These are phyloP conservation scores for Pseudogymnoascus sp. DNA, from an alignment of 2,329 filamentous ascomycete genomes.

Conservation along the genomic window DNA sequence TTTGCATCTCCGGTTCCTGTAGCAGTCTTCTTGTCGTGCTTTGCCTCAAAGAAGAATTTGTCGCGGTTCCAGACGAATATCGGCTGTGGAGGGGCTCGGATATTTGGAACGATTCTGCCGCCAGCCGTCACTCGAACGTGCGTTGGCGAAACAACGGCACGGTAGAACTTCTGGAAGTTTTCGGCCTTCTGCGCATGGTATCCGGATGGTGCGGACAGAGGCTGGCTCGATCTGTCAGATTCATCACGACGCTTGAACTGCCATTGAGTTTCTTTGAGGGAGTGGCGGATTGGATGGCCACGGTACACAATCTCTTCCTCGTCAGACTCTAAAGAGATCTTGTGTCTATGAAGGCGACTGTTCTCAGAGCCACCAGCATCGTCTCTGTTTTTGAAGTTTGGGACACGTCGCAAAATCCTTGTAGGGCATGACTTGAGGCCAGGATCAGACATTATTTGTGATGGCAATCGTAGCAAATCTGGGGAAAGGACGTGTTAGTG, in stretches of 20 bases:
- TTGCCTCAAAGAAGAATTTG: constrained; percentile 20
- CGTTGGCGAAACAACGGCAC: constrained; percentile 58
- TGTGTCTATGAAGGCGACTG: not conserved
- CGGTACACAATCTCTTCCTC: constrained; percentile 10
- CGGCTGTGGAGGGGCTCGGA: constrained; percentile 31
- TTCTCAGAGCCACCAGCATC: not conserved
- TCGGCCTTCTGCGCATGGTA: constrained; percentile 48
- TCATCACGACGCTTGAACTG: constrained; percentile 23
- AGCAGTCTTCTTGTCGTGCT: constrained; percentile 5
- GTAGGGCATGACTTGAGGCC: not conserved
- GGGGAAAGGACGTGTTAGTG: not conserved
- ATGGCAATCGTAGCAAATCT: not conserved
- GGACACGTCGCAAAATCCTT: not conserved
- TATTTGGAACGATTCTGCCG: constrained; percentile 59
- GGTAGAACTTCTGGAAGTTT: constrained; percentile 60
- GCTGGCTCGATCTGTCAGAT: constrained; percentile 32
- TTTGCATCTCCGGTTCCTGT: not conserved
- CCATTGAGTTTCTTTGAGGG: constrained; percentile 18
- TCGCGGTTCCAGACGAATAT: constrained; percentile 23
- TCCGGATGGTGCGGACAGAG: constrained; percentile 45
- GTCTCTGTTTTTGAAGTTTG: constrained; percentile 1
- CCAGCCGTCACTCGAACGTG: constrained; percentile 60
- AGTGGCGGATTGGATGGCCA: not conserved
- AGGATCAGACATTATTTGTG: not conserved
- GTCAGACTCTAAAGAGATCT: constrained; percentile 11